These are phyloP conservation scores for Mastigamoeba balamuthi DNA, from an alignment of 78 protist species.

Conservation along the genomic window DNA sequence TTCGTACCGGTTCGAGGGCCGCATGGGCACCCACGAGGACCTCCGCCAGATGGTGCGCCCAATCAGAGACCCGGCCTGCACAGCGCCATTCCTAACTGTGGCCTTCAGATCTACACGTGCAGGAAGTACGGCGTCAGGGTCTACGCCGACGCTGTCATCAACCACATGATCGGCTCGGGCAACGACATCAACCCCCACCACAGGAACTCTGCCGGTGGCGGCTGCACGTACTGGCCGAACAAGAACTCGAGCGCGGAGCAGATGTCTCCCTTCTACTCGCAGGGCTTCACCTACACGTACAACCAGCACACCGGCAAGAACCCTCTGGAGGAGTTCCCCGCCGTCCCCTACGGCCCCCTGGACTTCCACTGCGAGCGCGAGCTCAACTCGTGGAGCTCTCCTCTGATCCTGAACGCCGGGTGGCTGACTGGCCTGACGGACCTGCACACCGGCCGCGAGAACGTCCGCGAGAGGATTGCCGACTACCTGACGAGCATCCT, in stretches of 20 bases:
- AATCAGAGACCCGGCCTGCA: neutral
- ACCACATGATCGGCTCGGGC: conserved; percentile 68
- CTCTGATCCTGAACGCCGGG: conserved; percentile 48
- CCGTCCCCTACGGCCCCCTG: conserved; percentile 35
- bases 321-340: conserved; percentile 50
- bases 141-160: conserved; percentile 60
- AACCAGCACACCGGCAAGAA: conserved; percentile 13
- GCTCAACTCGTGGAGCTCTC: conserved; percentile 57
- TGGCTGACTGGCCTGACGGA: conserved; percentile 60
- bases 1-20: conserved; percentile 36
- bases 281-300: conserved; percentile 11
- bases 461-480: conserved; percentile 49
- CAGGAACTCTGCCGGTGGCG: neutral
- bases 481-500: conserved; percentile 25
- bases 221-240: conserved; percentile 16
- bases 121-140: conserved; percentile 30
- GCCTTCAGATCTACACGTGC: conserved; percentile 18
- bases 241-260: conserved; percentile 18
- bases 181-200: conserved; percentile 28
- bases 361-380: conserved; percentile 63
- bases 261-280: conserved; percentile 5
- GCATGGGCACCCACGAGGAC: conserved; percentile 33
- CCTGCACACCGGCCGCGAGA: conserved; percentile 46
- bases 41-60: neutral
- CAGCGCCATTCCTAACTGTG: neutral